Base-by-base conservation (phyloP, 2,329 filamentous ascomycete species). In the Esteya vermicola region DNA sequence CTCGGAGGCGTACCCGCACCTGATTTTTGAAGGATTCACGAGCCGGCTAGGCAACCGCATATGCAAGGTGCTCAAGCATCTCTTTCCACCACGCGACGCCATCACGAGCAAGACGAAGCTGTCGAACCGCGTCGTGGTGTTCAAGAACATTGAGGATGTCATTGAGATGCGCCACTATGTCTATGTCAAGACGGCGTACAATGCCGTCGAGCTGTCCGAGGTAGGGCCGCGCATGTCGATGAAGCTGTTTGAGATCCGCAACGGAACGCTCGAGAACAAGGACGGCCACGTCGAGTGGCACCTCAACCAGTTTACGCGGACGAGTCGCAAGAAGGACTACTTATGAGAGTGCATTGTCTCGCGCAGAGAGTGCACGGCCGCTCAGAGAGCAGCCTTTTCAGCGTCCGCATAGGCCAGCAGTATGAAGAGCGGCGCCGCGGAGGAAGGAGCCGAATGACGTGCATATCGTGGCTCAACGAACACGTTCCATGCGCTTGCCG, bases 171-270 rank as follows among this genome's bases (percentile, higher is more conserved):
- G 91, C 4, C 85, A 93, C 42, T 60, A 72, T 57, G 88, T 98
- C 3, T 98, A 95, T 55, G 45, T 50, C 16, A 80, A 84, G 57
- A 96, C 91, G 0, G 81, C 84, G 1, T 91, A 89, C 54, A 79
- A 93, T 54, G 84, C 81, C 43, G 85, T 96, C 3, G 86, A 93
- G 58, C 62, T 94, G 51, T 80, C 83, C 13, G 86, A 94, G 57
- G 85, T 93, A 38, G 86, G 89, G 0, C 91, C 91, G 1, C 72
- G 91, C 42, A 94, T 96, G 85, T 94, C 86, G n/a, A 91, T 96
- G 85, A 72, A 85, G 49, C 66, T 86, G 39, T 98, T 96, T 55
- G 85, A 96, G 63, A 94, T 98, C 45, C 72, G 88, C 35, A 81
- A 80, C 39, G 89, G 91, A 14, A 93, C 89, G 4, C 65, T 95